A percentile compares a stretch with the other conserved stretches of the same genome.
These are phyloP conservation scores for Blastomyces emzantsi DNA, from an alignment of 2,329 filamentous ascomycete genomes.

Conservation along the genomic window DNA sequence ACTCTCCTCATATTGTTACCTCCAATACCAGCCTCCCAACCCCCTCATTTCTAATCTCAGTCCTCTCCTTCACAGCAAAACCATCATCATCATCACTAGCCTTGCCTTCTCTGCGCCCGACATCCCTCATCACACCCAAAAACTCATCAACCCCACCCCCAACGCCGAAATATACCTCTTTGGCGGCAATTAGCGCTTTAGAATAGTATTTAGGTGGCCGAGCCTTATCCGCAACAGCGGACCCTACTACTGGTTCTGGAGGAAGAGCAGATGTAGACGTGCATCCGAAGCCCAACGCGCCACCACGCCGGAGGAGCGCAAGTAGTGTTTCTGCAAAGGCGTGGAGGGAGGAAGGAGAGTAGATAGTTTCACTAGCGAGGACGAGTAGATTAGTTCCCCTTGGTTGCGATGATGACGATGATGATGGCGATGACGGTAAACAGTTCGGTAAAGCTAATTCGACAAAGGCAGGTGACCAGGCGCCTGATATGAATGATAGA, in stretches of 20 bases:
- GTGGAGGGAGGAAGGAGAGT: constrained; percentile 46
- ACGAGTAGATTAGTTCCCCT: constrained; percentile 34
- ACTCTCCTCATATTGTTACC: constrained; percentile 17
- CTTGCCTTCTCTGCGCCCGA: constrained; percentile 16
- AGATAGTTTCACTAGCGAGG: constrained; percentile 57
- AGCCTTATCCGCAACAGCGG: not conserved
- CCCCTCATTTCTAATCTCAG: constrained; percentile 35
- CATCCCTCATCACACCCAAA: constrained; percentile 25
- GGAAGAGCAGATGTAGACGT: not conserved
- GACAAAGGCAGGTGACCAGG: constrained; percentile 45
- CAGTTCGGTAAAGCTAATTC: constrained; percentile 34
- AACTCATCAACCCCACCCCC: constrained; percentile 57
- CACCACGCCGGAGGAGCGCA: constrained; percentile 33
- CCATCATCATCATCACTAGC: constrained; percentile 18
- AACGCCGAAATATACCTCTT: constrained; percentile 58
- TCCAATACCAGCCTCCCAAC: constrained; percentile 39
- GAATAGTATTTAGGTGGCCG: constrained; percentile 12
- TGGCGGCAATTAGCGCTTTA: constrained; percentile 52
- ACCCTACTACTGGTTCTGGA: not conserved
- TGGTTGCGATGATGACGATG: constrained; percentile 17
- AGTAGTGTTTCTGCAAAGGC: constrained; percentile 49
- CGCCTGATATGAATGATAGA: constrained; percentile 50
- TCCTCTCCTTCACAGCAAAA: constrained; percentile 25
- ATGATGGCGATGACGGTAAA: not conserved
- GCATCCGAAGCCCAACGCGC: constrained; percentile 1